Percentiles rank a stretch among this genome's conserved stretches.
Conservation (phyloP, 2,329 filamentous ascomycete species). For the Ceratocystis diversiconidia region DNA sequence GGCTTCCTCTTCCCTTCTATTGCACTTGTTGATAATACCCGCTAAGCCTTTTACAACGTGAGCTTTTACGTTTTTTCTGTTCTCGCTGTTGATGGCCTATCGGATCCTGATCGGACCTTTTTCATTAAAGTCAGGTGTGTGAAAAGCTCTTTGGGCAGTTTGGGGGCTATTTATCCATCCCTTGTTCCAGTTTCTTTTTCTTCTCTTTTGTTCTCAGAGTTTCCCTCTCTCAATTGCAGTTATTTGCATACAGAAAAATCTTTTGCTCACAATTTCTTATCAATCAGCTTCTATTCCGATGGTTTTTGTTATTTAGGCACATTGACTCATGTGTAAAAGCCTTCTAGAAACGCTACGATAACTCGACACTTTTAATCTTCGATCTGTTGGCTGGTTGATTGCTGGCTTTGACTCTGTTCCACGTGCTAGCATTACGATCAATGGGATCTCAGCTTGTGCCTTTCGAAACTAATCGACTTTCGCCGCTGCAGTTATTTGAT, state of each 20-base stretch:
- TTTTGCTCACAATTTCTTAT: slow-evolving; percentile 1
- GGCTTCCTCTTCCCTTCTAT: not conserved
- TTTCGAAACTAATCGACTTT: slow-evolving; percentile 14
- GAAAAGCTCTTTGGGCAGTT: not conserved
- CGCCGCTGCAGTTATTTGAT: slow-evolving; percentile 17
- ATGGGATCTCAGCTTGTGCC: slow-evolving; percentile 16
- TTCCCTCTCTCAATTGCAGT: not conserved
- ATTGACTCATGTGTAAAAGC: not conserved
- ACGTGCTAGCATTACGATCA: slow-evolving; percentile 7
- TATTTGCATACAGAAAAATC: not conserved
- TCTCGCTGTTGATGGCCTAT: slow-evolving; percentile 2
- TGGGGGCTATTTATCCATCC: not conserved
- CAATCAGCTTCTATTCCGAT: slow-evolving; percentile 8
- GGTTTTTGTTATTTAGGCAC: not conserved
- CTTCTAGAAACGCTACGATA: not conserved
- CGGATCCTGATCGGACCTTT: slow-evolving; percentile 15
- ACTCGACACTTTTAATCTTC: no score
- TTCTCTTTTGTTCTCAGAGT: not conserved
- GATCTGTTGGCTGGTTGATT: not conserved
- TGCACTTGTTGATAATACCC: not conserved
- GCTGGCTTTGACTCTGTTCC: not conserved
- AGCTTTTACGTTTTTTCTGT: not conserved
- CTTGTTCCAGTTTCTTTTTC: not conserved
- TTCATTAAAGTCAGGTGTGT: not conserved
- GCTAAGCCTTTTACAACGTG: not conserved